Evolutionary conservation across 306 rosid species (phyloP), one percentile per base, ranked within the genome.

Genomic region (Styphnolobium japonicum): DNA sequence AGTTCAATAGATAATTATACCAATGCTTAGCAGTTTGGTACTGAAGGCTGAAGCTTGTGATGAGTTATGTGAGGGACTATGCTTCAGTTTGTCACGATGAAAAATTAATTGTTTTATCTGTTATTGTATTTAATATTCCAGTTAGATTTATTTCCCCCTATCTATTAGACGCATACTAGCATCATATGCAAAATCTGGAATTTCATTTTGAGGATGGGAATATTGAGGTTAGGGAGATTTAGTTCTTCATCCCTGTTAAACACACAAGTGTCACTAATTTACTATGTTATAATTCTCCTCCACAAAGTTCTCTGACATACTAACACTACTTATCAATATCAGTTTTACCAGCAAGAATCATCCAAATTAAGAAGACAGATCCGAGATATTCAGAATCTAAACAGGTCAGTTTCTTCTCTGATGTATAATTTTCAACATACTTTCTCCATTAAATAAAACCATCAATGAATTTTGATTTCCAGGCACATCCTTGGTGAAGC

Each of bases 281-380:
- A 53, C 25, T 22, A 18, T 15, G 5, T n/a, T 12, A 4, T 36
- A 61, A 18, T 46, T 22, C 12, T 62, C 16, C 18, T 10, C 21
- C 43, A 19, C 36, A 61, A 75, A 58, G 43, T 55, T 68, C 37
- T 42, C 4, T 55, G 55, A 62, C 46, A 25, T 61, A 22, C 12
- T 70, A 63, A 61, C 51, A 67, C 37, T 33, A 12, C 51, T 16
- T 29, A 3, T 2, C 9, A 7, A 67, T 21, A 58, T 34, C 89
- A 93, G 98, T 93, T 89, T 84, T 93, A 93, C 86, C 97, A 89
- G 81, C 94, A 93, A 63, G 98, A 93, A 80, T 82, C 98, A 22
- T 75, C 98, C 53, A 93, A 93, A 83, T 80, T 93, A 55, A 85
- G 76, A 86, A 88, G 93, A 82, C 98, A 93, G 78, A 93, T 93